A percentile compares a stretch with the other conserved stretches of the same genome.
Conservation (phyloP, 208 protist genomes). For the Crithidia acanthocephali region DNA sequence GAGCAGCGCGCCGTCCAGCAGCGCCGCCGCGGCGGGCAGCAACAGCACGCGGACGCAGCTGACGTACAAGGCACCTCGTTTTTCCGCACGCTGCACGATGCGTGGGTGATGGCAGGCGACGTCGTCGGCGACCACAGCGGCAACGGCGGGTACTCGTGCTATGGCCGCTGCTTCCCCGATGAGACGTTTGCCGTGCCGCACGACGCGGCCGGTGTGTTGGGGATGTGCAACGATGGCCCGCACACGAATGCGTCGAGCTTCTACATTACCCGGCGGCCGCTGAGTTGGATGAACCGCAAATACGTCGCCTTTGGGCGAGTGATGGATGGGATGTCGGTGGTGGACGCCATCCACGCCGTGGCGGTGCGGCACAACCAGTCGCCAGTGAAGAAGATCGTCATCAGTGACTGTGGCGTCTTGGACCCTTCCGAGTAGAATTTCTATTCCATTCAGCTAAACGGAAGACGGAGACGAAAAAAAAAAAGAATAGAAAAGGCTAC, state of each 20-base stretch:
- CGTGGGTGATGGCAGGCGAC: conserved; percentile 96
- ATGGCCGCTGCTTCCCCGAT: conserved; percentile 91
- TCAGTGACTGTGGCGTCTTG: conserved; percentile 83
- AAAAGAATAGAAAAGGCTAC: no score
- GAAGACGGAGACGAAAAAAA: neutral
- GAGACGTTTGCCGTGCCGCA: conserved; percentile 95
- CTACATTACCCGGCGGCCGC: conserved; percentile 84
- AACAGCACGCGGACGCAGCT: conserved; percentile 43
- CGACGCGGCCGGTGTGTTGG: conserved; percentile 69
- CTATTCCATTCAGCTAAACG: neutral
- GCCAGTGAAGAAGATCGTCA: conserved; percentile 59
- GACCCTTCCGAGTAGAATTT: conserved; percentile 60
- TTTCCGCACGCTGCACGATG: conserved; percentile 92
- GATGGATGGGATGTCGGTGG: conserved; percentile 89
- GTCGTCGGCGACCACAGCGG: conserved; percentile 81
- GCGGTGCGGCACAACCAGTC: conserved; percentile 87
- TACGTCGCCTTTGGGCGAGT: conserved; percentile 97
- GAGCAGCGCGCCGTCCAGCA: neutral
- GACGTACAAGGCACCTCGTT: conserved; percentile 93
- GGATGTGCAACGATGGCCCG: conserved; percentile 92
- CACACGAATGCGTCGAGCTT: conserved; percentile 90
- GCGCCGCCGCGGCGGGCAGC: neutral
- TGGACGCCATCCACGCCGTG: conserved; percentile 79
- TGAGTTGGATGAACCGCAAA: conserved; percentile 92
- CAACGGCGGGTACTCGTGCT: conserved; percentile 93